Evolutionary conservation across 2,329 filamentous ascomycete species (phyloP), one percentile per base, ranked within the genome.

Genomic region (Penicillium sp.): DNA sequence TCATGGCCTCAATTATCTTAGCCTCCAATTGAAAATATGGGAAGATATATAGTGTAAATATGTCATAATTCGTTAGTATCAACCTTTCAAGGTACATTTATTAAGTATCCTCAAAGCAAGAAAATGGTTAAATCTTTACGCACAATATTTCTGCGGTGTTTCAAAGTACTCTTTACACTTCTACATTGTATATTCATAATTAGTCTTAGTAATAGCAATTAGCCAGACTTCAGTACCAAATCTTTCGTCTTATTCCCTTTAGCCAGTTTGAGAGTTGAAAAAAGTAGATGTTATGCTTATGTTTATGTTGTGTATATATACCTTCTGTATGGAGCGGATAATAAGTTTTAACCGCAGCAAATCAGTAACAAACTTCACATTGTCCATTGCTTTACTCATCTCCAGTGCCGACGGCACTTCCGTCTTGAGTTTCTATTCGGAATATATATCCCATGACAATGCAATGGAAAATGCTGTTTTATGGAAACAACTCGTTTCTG

Each of bases 401-500:
- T 59, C 50, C 7, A 57, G 35, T 5, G 49, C 53, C 4, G 59
- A 53, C 16, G 3, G 10, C 12, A 53, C 59, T 56, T 10, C 52
- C 1, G 53, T 61, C 42, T 52, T 56, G 10, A 64, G 46, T 1
- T 59, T 43, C 26, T 61, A 60, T 41, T 62, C 56, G 22, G 11
- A 12, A 31, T 61, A 64, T 25, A 17, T 46, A 3, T 58, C 55
- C 57, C 65, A 63, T 67, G 19, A 67, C 41, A 8, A 64, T 42
- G n/a, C 56, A 63, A 8, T 67, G 64, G 2, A 67, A 14, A 7
- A 5, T 38, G 11, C 4, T 31, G 37, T 16, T 25, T 9, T 25
- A 19, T 12, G 2, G 10, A 9, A 40, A 40, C 14, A 11, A 12
- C 12, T 5, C 16, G 16, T 38, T 7, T 8, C 17, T 9, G 12